Base-by-base conservation (phyloP, 371 early-diverging fungal species). In the Mucor mucedo region DNA sequence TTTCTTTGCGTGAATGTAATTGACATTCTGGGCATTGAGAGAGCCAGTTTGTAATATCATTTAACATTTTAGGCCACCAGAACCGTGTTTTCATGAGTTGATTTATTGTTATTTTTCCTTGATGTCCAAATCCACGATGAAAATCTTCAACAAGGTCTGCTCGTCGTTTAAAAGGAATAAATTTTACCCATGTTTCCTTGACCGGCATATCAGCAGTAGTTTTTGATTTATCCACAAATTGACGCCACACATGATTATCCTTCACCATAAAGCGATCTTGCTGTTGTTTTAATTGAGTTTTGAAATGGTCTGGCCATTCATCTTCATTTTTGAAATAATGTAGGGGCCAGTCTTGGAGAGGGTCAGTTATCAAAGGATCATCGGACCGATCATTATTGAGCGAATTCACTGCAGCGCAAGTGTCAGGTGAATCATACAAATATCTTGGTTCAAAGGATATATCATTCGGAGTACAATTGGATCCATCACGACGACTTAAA, bases 41-140 rank as follows among this genome's bases (percentile, higher is more conserved):
- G 7, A 70, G 33, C 70, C 66, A 70, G 30, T 62, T 27, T 45
- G 30, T 11, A 55, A 54, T n/a, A 50, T 59, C 59, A 35, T 0
- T 3, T 3, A 28, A 38, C 29, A 50, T 50, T 9, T 33, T 33
- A 14, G 60, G 60, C 60, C 60, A 60, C 73, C 60, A 52, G 13
- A 11, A 16, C 52, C 44, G 2, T 28, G 16, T 52, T 2, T 38
- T 52, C 4, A 11, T 21, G 8, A 32, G 38, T 13, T 32, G 45
- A 5, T 45, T n/a, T 5, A 71, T 45, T 1, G 65, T 71, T 4
- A 9, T n/a, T 32, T 42, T 35, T 6, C 62, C 62, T 28, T 61
- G 61, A 40, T 63, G 56, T 2, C 68, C 72, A 71, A 45, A 57
- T 2, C 55, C 45, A 44, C 42, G 32, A 42, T 66, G 66, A 32